Evolutionary conservation across 108 stramenopile species (phyloP), one percentile per base, ranked within the genome.

Genomic region (Discostella stelligeroides): DNA sequence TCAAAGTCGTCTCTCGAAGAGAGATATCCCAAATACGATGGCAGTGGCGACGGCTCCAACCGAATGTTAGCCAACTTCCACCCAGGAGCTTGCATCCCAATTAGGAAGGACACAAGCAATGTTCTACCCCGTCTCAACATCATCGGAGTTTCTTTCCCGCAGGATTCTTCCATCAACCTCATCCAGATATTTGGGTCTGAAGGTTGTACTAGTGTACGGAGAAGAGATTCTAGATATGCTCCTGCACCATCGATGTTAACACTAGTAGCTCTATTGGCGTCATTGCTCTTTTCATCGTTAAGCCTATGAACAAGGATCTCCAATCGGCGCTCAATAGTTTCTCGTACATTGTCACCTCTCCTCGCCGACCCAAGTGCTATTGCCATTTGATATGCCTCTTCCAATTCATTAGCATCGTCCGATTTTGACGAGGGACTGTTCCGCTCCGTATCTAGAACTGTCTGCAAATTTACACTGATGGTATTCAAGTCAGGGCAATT

Each of bases 301-400:
- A 58, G 29, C 15, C 15, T 58, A 15, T 20, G 24, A 3, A 63
- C 70, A 60, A 79, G 77, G 10, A 63, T 49, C 20, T 60, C 66
- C 27, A 79, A 40, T 49, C 77, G 70, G 11, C 70, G 70, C 18
- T 79, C 69, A 11, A 79, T 72, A 18, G 41, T 67, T 25, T 54
- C 53, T 17, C 70, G 57, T 41, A 37, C 55, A 8, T 11, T 10
- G n/a, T 68, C 67, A 2, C 7, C 38, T 30, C 37, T 29, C 15
- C 43, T n/a, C 4, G 14, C 27, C 13, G 55, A 40, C 49, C 68
- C 43, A 61, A 79, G 61, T 45, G 66, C 77, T 30, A 79, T 49
- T 38, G 77, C 70, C 60, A 70, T 66, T 62, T 54, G 63, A 68
- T 72, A 79, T 1, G 70, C 70, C 49, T 79, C 77, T 51, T 66